A percentile compares a stretch with the other conserved stretches of the same genome.
phyloP scores from a whole-genome alignment of 176 grass and related monocot species.

The Avena sativa region DNA sequence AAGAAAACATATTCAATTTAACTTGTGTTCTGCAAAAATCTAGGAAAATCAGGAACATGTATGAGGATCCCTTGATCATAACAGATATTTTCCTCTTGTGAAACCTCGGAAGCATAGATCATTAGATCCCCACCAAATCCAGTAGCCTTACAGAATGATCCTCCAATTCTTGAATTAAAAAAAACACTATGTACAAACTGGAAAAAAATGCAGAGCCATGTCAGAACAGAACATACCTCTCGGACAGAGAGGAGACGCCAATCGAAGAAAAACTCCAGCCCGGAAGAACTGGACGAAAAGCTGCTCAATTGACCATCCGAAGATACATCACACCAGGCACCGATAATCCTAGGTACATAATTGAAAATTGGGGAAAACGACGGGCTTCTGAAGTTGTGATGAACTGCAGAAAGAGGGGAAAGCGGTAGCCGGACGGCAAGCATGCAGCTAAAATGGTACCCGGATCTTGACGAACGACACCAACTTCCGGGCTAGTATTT shows the following conservation, averaged over 20 bases:
- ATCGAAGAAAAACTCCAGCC: not conserved
- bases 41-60: not conserved
- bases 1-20: not conserved
- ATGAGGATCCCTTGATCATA: not conserved
- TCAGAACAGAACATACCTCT: slow-evolving; percentile 36
- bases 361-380: not conserved
- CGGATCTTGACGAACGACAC: not conserved
- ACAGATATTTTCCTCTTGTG: not conserved
- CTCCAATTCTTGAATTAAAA: not conserved
- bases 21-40: not conserved
- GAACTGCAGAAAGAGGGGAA: slow-evolving; percentile 26
- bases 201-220: not conserved
- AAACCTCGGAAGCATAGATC: too few species aligned
- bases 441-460: not conserved
- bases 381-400: not conserved
- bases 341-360: not conserved
- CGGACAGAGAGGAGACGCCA: not conserved
- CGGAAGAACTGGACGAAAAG: not conserved
- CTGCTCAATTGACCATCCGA: not conserved
- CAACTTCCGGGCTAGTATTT: not conserved
- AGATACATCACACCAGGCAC: not conserved
- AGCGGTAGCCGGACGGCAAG: not conserved
- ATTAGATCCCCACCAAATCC: not conserved
- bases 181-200: too few species aligned
- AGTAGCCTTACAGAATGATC: not conserved